phyloP scores from a whole-genome alignment of 768 basidiomycete genomes.

The Kockovaella imperatae region DNA sequence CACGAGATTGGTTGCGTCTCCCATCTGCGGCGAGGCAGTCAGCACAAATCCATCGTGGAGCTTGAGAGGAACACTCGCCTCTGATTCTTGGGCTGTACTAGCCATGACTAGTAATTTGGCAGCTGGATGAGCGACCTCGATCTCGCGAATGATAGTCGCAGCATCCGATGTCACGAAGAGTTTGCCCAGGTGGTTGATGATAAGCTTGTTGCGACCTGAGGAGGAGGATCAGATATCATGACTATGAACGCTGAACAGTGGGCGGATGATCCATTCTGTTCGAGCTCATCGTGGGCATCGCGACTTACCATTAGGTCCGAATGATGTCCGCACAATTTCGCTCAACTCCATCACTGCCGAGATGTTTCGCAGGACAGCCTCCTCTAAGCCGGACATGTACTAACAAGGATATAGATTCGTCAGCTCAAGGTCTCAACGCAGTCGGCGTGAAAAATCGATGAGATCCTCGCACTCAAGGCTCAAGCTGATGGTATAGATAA shows the following conservation, averaged over 20 bases:
- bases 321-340: conserved; percentile 90
- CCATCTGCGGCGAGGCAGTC: conserved; percentile 58
- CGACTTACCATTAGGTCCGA: conserved; percentile 82
- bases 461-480: background rate
- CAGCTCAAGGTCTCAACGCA: too few relatives aligned
- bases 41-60: background rate
- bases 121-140: conserved; percentile 97
- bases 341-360: conserved; percentile 91
- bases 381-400: conserved; percentile 82
- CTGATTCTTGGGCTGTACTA: conserved; percentile 87
- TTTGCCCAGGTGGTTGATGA: conserved; percentile 93
- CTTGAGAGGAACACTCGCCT: conserved; percentile 53
- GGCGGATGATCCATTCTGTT: background rate
- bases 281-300: background rate
- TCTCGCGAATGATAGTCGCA: conserved; percentile 93
- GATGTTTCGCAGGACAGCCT: conserved; percentile 94
- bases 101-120: conserved; percentile 99
- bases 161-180: conserved; percentile 98
- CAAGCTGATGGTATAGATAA: background rate
- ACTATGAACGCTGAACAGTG: background rate
- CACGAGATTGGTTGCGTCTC: conserved; percentile 92
- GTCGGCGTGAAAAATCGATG: too few relatives aligned
- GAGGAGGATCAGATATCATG: background rate
- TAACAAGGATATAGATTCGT: conserved; percentile 7
- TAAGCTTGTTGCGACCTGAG: conserved; percentile 85